These are phyloP conservation scores for Talaromyces sp. DNA, from an alignment of 2,329 filamentous ascomycete genomes.

Conservation along the genomic window DNA sequence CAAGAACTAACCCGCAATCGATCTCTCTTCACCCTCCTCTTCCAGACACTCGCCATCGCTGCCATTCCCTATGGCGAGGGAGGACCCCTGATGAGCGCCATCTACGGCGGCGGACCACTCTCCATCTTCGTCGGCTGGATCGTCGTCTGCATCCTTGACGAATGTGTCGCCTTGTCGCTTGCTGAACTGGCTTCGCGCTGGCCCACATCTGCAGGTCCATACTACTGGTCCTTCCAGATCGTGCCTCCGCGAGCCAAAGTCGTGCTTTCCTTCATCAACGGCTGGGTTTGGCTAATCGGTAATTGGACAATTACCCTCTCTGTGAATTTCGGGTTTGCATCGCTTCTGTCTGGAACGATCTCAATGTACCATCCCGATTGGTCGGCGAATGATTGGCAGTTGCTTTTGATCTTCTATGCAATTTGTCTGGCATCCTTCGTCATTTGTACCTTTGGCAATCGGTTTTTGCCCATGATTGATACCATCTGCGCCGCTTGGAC, in stretches of 20 bases:
- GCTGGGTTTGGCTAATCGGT: constrained; percentile 53
- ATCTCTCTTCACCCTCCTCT: constrained; percentile 58
- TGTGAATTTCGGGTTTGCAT: constrained; percentile 56
- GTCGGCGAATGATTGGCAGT: constrained; percentile 57
- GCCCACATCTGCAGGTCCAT: constrained; percentile 51
- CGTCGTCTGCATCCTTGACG: constrained; percentile 51
- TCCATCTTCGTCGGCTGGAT: constrained; percentile 58
- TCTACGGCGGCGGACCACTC: constrained; percentile 48
- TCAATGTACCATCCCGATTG: constrained; percentile 55
- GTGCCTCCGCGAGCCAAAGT: constrained; percentile 42
- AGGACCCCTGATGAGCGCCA: constrained; percentile 38
- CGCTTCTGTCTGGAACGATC: constrained; percentile 50
- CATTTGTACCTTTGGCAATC: constrained; percentile 65
- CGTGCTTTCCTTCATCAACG: constrained; percentile 51
- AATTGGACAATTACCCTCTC: constrained; percentile 54
- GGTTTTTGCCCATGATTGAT: constrained; percentile 61
- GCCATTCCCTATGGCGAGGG: constrained; percentile 56
- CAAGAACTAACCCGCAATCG: constrained; percentile 57
- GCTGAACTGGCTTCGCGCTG: constrained; percentile 52
- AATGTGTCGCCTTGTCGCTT: constrained; percentile 51
- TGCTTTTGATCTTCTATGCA: constrained; percentile 67
- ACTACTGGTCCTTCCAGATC: constrained; percentile 55
- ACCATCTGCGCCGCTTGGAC: constrained; percentile 57
- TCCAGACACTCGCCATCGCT: constrained; percentile 59
- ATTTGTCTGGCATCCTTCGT: constrained; percentile 62